Base-by-base conservation (phyloP, 805 yeast genomes). In the Saturnispora hagleri region DNA sequence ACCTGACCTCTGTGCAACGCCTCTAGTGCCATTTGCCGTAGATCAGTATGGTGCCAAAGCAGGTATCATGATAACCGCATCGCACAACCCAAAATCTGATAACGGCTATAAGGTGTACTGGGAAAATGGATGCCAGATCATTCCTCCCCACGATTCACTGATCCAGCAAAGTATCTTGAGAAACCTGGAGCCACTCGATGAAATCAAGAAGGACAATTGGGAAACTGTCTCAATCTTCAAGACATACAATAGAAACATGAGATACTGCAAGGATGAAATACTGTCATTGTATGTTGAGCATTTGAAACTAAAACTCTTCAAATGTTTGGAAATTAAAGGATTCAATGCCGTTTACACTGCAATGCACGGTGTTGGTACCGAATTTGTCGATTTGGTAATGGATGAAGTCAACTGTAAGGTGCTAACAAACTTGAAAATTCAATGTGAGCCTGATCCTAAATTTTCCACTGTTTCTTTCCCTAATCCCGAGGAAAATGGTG, bases 101-200 rank as follows among this genome's bases (percentile, higher is more conserved):
- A 90, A 90, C 62, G 98, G 98, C 0, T 91, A 88, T 69, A 91
- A 91, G 63, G 98, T 91, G 1, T 91, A 93, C 70, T 89, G 93
- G 80, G 71, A 75, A 9, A 91, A 91, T 63, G 98, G 97, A 4
- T 91, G 97, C 66, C 98, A 93, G 66, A 93, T 91, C 56, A 88
- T 91, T 45, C 90, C 96, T 2, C 98, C 99, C 0, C 89, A 84
- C 61, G 98, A 93, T 62, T 60, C 61, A 2, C 81, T 75, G 1
- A 91, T 91, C 56, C 89, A 96, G 22, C 54, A 64, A 2, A 62
- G 73, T 2, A 91, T 91, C 42, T 71, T 77, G 26, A 60, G 69
- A 13, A 86, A 87, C 60, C 67, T 87, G 54, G 65, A 57, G 3
- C 91, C 95, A 0, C 76, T 85, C 77, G 64, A 71, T 43, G 81